These are phyloP conservation scores for Naganishia antarctica DNA, from an alignment of 768 basidiomycete genomes.

Conservation along the genomic window DNA sequence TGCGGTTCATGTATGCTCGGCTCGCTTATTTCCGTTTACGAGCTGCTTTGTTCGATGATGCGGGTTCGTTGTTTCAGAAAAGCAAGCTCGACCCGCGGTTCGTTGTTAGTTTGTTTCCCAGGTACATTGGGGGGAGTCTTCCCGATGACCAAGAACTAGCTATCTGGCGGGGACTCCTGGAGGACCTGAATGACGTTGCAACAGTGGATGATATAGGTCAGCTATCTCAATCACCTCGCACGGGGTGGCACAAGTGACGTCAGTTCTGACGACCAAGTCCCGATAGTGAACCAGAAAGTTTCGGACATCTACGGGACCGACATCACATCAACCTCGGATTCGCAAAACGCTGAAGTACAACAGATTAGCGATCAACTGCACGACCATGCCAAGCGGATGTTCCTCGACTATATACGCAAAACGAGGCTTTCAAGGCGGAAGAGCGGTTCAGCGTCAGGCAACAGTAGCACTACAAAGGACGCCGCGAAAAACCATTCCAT, in stretches of 20 bases:
- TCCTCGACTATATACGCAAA: constrained; percentile 64
- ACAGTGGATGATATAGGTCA: constrained; percentile 81
- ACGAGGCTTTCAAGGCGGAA: constrained; percentile 49
- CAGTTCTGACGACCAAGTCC: too few relatives aligned
- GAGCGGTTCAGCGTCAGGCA: not conserved
- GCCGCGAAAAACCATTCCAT: not conserved
- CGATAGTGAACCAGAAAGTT: constrained; percentile 23
- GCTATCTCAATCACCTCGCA: constrained; percentile 46
- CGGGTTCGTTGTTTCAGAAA: constrained; percentile 68
- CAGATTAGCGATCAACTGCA: constrained; percentile 50
- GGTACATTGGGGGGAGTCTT: constrained; percentile 64
- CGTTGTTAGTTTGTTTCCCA: constrained; percentile 72
- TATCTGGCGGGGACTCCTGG: constrained; percentile 69
- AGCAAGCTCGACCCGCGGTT: constrained; percentile 80
- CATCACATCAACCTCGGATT: not conserved
- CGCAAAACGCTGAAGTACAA: constrained; percentile 6
- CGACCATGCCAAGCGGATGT: constrained; percentile 68
- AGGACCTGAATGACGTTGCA: constrained; percentile 63
- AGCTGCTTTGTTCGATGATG: constrained; percentile 78
- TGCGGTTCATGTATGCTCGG: constrained; percentile 73
- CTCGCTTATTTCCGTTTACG: constrained; percentile 73
- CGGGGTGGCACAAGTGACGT: not conserved
- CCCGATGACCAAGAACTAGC: constrained; percentile 57
- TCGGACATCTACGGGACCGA: constrained; percentile 18
- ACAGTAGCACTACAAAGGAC: not conserved